Evolutionary conservation across 768 basidiomycete genomes (phyloP).

Genomic region (Russula ochroleuca): DNA sequence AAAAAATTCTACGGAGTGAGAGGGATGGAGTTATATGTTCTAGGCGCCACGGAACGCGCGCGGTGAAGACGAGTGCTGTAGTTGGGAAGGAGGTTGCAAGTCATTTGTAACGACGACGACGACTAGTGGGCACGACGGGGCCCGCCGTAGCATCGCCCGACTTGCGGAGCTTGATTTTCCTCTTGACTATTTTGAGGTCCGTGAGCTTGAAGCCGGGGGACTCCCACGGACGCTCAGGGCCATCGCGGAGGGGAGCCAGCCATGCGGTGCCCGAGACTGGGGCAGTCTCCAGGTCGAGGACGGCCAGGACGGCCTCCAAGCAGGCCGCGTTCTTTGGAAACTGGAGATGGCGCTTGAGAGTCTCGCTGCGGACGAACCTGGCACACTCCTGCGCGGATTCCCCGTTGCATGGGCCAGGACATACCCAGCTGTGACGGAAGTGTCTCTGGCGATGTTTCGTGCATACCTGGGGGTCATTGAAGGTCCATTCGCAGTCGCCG

Average conservation of each 20-base stretch:
- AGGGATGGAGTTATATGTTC: background rate
- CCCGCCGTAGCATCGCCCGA: background rate
- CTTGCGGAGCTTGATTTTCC: background rate
- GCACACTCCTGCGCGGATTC: background rate
- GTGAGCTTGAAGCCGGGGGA: conserved; percentile 5
- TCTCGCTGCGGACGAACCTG: conserved; percentile 1
- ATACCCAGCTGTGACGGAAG: background rate
- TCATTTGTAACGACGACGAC: conserved; percentile 21
- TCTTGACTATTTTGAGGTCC: conserved; percentile 13
- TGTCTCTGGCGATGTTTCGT: conserved; percentile 5
- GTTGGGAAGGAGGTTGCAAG: background rate
- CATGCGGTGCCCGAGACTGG: conserved; percentile 4
- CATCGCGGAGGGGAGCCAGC: conserved; percentile 14
- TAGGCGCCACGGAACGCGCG: background rate
- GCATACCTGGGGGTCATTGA: background rate
- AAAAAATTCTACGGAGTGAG: background rate
- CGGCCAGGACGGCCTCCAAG: background rate
- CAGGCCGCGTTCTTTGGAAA: background rate
- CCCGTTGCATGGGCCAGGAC: conserved; percentile 7
- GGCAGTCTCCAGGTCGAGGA: background rate
- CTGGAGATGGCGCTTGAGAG: conserved; percentile 12
- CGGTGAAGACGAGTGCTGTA: background rate
- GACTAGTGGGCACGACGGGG: background rate
- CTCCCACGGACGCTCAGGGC: conserved; percentile 20
- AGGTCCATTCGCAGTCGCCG: conserved; percentile 3